Evolutionary conservation across 1,284 basidiomycete genomes (phyloP), one percentile per base, ranked within the genome.

Genomic region (Fistulinella cinereoalba): DNA sequence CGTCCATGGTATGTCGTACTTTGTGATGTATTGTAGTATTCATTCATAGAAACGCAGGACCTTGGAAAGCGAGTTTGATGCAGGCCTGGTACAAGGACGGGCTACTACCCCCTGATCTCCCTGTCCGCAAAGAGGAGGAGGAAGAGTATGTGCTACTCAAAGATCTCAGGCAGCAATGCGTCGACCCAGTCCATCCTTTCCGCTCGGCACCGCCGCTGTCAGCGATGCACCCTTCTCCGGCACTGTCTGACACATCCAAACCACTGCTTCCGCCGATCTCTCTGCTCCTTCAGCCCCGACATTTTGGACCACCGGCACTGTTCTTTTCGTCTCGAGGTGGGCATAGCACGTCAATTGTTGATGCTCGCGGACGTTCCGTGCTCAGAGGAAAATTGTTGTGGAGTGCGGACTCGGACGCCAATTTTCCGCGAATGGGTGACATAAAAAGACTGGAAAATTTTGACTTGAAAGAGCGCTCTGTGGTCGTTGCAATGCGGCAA

Each of bases 291-390:
- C 89, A 92, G 56, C 84, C 90, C 3, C 76, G 75, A 25, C 86
- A 89, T 58, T 91, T 88, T 55, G 90, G 90, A 0, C 90, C 89
- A 18, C 90, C 90, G 1, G 87, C 90, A 0, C 66, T 93, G 16
- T 93, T 93, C 70, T 92, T 81, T 63, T 91, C 89, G 18, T 87
- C 88, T 16, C 81, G 88, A 23, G 90, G 91, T 18, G 85, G 86
- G 2, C 85, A 89, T 56, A 88, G 87, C 53, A 92, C 88, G 0
- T 76, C 85, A 4, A 89, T 92, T 42, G 90, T 92, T 18, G 90
- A 92, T 58, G 79, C 84, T 21, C 79, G 88, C 19, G 90, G 90
- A 25, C 74, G 86, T 44, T 87, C 88, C 6, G 88, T 92, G 11
- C 74, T 92, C 15, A 87, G 88, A 55, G 83, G 84, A 25, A 80